phyloP scores from a whole-genome alignment of 768 basidiomycete genomes.

The Kwoniella dendrophila region DNA sequence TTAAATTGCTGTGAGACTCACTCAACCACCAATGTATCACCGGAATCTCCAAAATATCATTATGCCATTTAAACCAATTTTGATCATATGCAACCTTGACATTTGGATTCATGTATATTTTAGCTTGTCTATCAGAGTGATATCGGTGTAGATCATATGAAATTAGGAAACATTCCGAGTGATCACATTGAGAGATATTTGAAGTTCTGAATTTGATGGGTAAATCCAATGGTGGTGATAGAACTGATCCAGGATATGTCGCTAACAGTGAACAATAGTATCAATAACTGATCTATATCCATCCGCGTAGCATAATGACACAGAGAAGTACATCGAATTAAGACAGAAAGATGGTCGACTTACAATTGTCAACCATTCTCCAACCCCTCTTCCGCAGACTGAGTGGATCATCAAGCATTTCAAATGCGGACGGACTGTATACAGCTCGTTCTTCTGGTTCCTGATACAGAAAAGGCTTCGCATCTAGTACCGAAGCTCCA shows the following conservation, averaged over 20 bases:
- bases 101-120: slow-evolving; percentile 27
- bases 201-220: slow-evolving; percentile 27
- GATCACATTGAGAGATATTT: slow-evolving; percentile 22
- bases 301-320: no score
- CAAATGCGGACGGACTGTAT: neutral
- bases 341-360: neutral
- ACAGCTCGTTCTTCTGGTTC: neutral
- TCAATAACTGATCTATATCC: no score
- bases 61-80: slow-evolving; percentile 31
- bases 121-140: slow-evolving; percentile 11
- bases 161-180: slow-evolving; percentile 27
- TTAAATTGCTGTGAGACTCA: slow-evolving; percentile 13
- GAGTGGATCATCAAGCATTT: neutral
- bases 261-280: neutral
- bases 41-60: slow-evolving; percentile 18
- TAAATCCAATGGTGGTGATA: slow-evolving; percentile 18
- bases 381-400: slow-evolving; percentile 23
- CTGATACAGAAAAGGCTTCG: slow-evolving; percentile 25
- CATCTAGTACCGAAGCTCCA: slow-evolving; percentile 33
- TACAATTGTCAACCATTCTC: slow-evolving; percentile 21
- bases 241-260: slow-evolving; percentile 18
- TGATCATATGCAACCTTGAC: slow-evolving; percentile 29
- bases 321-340: no score
- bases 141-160: slow-evolving; percentile 28
- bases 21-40: slow-evolving; percentile 24